These are phyloP conservation scores for Chaetothyriales sp. DNA, from an alignment of 2,329 filamentous ascomycete genomes.

Conservation along the genomic window DNA sequence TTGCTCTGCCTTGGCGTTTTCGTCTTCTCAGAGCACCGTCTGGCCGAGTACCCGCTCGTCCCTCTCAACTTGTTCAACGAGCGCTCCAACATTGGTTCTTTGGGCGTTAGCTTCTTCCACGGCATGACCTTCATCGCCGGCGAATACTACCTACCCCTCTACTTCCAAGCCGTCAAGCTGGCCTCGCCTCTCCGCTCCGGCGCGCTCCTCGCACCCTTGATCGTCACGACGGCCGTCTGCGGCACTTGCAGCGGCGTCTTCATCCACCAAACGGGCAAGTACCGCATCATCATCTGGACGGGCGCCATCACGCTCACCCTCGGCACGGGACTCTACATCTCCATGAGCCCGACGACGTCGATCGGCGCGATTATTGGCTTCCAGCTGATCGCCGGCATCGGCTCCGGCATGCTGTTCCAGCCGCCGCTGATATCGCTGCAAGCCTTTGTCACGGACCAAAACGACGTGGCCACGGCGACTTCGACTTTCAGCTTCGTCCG, in stretches of 20 bases:
- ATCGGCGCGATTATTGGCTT: constrained; percentile 31
- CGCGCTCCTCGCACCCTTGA: constrained; percentile 48
- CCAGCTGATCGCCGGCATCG: constrained; percentile 30
- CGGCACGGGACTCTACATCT: constrained; percentile 37
- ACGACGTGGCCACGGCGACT: constrained; percentile 44
- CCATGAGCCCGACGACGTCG: constrained; percentile 29
- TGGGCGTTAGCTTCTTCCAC: constrained; percentile 21
- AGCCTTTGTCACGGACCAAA: constrained; percentile 33
- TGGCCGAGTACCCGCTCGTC: constrained; percentile 66
- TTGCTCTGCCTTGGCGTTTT: constrained; percentile 51
- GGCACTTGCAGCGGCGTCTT: constrained; percentile 35
- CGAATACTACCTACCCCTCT: constrained; percentile 60
- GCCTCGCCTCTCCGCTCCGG: constrained; percentile 47
- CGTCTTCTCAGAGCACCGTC: constrained; percentile 55
- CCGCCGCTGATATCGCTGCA: constrained; percentile 45
- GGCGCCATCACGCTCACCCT: constrained; percentile 31
- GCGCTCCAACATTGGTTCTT: constrained; percentile 38
- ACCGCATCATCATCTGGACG: constrained; percentile 33
- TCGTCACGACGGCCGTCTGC: constrained; percentile 31
- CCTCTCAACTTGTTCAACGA: constrained; percentile 57
- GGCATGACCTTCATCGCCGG: constrained; percentile 47
- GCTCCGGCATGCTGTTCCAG: constrained; percentile 39
- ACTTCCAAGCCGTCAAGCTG: constrained; percentile 54
- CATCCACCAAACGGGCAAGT: constrained; percentile 39
- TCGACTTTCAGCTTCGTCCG: constrained; percentile 49